Evolutionary conservation across 345 rosid genomes (phyloP).

Genomic region (Odontarrhena argentea): DNA sequence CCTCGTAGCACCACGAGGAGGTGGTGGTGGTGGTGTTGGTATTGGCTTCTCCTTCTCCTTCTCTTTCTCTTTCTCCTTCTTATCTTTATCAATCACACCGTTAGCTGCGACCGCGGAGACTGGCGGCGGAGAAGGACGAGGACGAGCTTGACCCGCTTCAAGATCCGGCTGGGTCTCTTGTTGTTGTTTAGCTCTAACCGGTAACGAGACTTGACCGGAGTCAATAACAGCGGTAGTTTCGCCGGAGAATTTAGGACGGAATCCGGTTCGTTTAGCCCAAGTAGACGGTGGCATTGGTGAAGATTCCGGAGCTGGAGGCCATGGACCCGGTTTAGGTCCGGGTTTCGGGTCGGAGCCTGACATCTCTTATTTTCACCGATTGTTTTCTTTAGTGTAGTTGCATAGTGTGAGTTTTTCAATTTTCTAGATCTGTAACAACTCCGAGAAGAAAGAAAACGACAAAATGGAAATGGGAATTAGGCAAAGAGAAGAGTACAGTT

Average conservation of each 20-base stretch:
- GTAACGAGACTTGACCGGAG: constrained; percentile 66
- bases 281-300: constrained; percentile 86
- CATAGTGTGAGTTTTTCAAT: constrained; percentile 12
- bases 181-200: constrained; percentile 49
- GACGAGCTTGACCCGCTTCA: constrained; percentile 62
- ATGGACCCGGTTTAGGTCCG: constrained; percentile 68
- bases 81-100: constrained; percentile 42
- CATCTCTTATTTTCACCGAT: constrained; percentile 42
- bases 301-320: constrained; percentile 77
- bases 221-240: constrained; percentile 69
- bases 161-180: constrained; percentile 62
- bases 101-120: constrained; percentile 32
- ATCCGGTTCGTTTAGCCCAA: constrained; percentile 95
- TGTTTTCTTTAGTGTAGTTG: constrained; percentile 7
- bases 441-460: constrained; percentile 33
- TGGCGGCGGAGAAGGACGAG: constrained; percentile 34
- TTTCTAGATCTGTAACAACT: constrained; percentile 29
- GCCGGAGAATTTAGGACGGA: constrained; percentile 94
- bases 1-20: constrained; percentile 41
- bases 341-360: constrained; percentile 68
- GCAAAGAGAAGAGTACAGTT: constrained; percentile 25
- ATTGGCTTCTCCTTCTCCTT: no score
- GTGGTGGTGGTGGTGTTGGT: background rate
- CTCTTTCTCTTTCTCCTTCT: constrained; percentile 26
- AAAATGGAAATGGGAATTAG: constrained; percentile 33